These are phyloP conservation scores for Neonectria sp. DNA, from an alignment of 2,329 filamentous ascomycete species.

Conservation along the genomic window DNA sequence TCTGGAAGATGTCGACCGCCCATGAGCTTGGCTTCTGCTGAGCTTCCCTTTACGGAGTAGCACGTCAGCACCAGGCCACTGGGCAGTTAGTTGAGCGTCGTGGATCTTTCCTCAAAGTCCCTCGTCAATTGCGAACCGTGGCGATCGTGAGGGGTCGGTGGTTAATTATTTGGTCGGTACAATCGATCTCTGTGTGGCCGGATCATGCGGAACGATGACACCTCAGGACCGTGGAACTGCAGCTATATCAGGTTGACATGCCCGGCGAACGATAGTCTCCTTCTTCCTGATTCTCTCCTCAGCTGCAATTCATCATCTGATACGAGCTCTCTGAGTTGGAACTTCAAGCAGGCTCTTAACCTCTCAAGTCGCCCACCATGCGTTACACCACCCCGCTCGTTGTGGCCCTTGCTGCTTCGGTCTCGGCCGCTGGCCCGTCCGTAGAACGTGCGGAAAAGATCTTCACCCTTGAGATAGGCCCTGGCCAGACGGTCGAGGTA, in stretches of 20 bases:
- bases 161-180: background rate
- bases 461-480: background rate
- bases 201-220: background rate
- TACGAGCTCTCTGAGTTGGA: background rate
- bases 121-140: background rate
- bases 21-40: slow-evolving; percentile 17
- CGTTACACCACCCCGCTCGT: background rate
- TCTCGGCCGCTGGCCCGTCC: background rate
- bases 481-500: slow-evolving; percentile 40
- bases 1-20: background rate
- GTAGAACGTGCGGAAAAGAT: background rate
- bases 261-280: background rate
- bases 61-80: background rate
- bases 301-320: too few relatives aligned
- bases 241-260: background rate
- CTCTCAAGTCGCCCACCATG: background rate
- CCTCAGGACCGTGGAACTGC: background rate
- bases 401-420: background rate
- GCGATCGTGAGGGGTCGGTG: background rate
- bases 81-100: background rate
- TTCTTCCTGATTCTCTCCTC: too few relatives aligned
- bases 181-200: too few relatives aligned
- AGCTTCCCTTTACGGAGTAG: background rate
- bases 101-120: background rate
- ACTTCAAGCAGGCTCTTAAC: background rate